Base-by-base conservation (phyloP, 2,329 filamentous ascomycete species). In the Pseudocercospora fijiensis region DNA sequence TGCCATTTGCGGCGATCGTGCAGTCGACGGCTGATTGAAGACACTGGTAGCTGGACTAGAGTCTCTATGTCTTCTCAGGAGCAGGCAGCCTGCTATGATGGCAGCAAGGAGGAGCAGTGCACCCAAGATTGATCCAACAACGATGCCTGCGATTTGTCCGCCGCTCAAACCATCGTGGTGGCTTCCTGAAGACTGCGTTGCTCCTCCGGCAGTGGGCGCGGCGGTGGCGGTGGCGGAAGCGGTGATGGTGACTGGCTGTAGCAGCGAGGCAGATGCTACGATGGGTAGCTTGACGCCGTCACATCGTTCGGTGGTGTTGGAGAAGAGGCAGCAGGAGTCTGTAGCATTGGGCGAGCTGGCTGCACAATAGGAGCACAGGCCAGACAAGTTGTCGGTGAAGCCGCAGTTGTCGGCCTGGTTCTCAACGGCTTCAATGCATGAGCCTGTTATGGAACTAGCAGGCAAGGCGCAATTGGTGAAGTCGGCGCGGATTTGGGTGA, bases 401-500 rank as follows among this genome's bases (percentile, higher is more conserved):
- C 95, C 95, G 77, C 95, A 99, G 75, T 98, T 91, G 6, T 88
- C 78, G 1, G 88, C 87, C 79, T 99, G 92, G 73, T 99, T 99
- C 45, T 84, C 78, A 59, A 86, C 85, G 53, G 89, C 95, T 45
- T 84, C 79, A 56, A 98, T 88, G 77, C 95, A 99, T 59, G 80
- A 83, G 26, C 84, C 84, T 41, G 88, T 89, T 33, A 99, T 83
- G 0, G 95, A 88, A 65, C 90, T 83, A n/a, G 89, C 86, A 8
- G 95, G 93, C 45, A 94, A 82, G 9, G 92, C 87, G 76, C 95
- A 99, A 69, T 92, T 91, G 16, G 90, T 90, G 74, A 98, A 97
- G 77, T 99, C 95, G 58, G 95, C 90, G 71, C 93, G 86, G 67
- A 99, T 94, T 72, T 96, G 86, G 61, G 85, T 83, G 71, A 89